These are phyloP conservation scores for Capronia coronata DNA, from an alignment of 2,329 filamentous ascomycete genomes.

Conservation along the genomic window DNA sequence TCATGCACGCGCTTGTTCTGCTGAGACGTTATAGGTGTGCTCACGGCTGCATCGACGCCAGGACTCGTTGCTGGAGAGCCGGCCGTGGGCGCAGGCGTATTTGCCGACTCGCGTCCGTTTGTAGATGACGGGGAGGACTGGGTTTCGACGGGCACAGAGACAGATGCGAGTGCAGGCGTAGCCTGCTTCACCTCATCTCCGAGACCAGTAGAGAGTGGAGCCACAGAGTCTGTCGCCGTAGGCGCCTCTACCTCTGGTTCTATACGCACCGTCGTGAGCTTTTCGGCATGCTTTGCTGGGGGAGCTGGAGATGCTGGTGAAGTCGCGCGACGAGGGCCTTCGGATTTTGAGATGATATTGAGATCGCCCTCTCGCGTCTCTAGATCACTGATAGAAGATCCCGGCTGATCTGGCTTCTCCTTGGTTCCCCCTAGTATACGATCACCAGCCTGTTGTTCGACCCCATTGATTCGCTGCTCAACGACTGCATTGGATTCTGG, in stretches of 20 bases:
- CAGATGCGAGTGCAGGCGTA: conserved; percentile 12
- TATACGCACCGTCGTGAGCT: background rate
- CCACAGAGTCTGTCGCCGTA: background rate
- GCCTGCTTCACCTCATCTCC: conserved; percentile 4
- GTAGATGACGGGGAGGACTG: conserved; percentile 57
- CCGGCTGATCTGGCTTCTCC: background rate
- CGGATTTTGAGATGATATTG: background rate
- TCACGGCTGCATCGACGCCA: conserved; percentile 50
- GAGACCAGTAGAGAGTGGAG: background rate
- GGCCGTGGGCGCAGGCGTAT: conserved; percentile 63
- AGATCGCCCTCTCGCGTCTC: conserved; percentile 4
- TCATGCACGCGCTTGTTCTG: conserved; percentile 16
- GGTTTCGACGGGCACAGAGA: conserved; percentile 30
- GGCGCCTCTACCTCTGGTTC: background rate
- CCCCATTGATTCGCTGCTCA: background rate
- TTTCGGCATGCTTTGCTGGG: background rate
- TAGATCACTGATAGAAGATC: background rate
- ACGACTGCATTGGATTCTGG: background rate
- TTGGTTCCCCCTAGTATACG: background rate
- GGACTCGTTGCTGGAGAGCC: conserved; percentile 69
- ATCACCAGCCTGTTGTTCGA: conserved; percentile 1
- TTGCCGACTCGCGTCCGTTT: conserved; percentile 60
- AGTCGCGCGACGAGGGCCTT: background rate
- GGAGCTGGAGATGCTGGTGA: conserved; percentile 2
- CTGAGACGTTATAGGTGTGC: conserved; percentile 3